Conservation (phyloP, 2,329 filamentous ascomycete species). For the Ascochyta lentis region DNA sequence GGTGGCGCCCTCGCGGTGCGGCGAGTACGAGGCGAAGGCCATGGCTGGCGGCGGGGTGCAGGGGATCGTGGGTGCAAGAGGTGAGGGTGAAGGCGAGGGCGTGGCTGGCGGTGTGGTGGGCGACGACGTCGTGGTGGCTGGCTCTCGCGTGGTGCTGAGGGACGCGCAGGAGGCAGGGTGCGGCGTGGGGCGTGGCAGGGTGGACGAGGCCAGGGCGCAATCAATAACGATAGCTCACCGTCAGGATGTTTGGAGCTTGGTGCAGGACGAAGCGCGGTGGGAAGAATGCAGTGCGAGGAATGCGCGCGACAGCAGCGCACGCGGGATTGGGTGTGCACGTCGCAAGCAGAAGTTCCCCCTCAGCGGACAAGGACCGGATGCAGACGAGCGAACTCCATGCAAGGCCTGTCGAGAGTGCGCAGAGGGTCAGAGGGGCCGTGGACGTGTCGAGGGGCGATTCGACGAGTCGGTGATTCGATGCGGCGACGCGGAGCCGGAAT, state of each 20-base stretch:
- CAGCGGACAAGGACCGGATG: conserved; percentile 41
- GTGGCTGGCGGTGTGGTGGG: conserved; percentile 15
- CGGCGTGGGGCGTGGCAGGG: conserved; percentile 28
- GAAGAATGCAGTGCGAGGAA: conserved; percentile 39
- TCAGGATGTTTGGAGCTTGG: conserved; percentile 17
- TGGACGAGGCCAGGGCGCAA: conserved; percentile 29
- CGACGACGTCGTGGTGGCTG: conserved; percentile 19
- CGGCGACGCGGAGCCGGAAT: conserved; percentile 23
- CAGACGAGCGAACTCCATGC: conserved; percentile 40
- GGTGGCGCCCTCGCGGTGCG: conserved; percentile 70
- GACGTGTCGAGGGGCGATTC: conserved; percentile 31
- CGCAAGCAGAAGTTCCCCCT: conserved; percentile 36
- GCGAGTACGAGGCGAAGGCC: conserved; percentile 58
- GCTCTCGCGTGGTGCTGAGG: conserved; percentile 13
- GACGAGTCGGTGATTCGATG: conserved; percentile 30
- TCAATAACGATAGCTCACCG: conserved; percentile 39
- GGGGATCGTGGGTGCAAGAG: conserved; percentile 14
- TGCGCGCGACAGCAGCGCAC: conserved; percentile 28
- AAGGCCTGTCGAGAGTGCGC: conserved; percentile 34
- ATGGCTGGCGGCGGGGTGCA: conserved; percentile 38
- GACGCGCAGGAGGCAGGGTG: conserved; percentile 19
- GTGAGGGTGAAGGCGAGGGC: conserved; percentile 1
- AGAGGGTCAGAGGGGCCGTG: conserved; percentile 20
- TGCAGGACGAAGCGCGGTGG: conserved; percentile 23
- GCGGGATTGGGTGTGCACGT: conserved; percentile 25